Conservation (phyloP, 2,329 filamentous ascomycete species). For the Thelonectria discophora region DNA sequence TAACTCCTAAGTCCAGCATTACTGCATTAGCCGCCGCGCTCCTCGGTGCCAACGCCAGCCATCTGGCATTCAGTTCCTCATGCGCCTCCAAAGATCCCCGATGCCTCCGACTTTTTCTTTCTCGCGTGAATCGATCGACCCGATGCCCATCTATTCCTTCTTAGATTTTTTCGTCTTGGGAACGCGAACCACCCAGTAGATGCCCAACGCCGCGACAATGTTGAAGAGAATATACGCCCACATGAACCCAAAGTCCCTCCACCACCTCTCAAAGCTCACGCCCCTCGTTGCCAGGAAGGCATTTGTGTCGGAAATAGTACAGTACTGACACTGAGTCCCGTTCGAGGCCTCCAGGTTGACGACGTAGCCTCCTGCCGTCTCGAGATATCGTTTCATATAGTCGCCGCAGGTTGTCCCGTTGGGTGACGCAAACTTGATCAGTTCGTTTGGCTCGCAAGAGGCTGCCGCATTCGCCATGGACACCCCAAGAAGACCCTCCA, state of each 20-base stretch:
- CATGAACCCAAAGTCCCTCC: slow-evolving; percentile 64
- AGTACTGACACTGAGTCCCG: slow-evolving; percentile 54
- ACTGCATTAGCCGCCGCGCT: too few species aligned
- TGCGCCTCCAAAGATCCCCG: too few species aligned
- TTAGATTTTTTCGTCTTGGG: slow-evolving; percentile 36
- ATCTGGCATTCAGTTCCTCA: too few species aligned
- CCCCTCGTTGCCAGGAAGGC: slow-evolving; percentile 49
- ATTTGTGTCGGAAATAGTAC: slow-evolving; percentile 50
- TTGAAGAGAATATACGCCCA: slow-evolving; percentile 63
- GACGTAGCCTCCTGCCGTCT: slow-evolving; percentile 10
- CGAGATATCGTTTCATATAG: slow-evolving; percentile 20
- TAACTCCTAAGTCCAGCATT: too few species aligned
- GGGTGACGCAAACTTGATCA: slow-evolving; percentile 21
- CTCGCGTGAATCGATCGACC: neutral
- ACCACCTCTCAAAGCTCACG: slow-evolving; percentile 57
- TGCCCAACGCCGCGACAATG: slow-evolving; percentile 53
- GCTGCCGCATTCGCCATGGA: slow-evolving; percentile 19
- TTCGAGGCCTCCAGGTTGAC: slow-evolving; percentile 11
- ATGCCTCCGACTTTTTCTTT: too few species aligned
- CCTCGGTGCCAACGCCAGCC: too few species aligned
- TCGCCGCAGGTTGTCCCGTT: slow-evolving; percentile 11
- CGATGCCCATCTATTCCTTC: neutral
- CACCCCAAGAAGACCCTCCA: slow-evolving; percentile 22
- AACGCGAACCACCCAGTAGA: slow-evolving; percentile 57
- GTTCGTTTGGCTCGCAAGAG: slow-evolving; percentile 16